Base-by-base conservation (phyloP, 208 protist species). In the Acanthamoeba lugdunensis region DNA sequence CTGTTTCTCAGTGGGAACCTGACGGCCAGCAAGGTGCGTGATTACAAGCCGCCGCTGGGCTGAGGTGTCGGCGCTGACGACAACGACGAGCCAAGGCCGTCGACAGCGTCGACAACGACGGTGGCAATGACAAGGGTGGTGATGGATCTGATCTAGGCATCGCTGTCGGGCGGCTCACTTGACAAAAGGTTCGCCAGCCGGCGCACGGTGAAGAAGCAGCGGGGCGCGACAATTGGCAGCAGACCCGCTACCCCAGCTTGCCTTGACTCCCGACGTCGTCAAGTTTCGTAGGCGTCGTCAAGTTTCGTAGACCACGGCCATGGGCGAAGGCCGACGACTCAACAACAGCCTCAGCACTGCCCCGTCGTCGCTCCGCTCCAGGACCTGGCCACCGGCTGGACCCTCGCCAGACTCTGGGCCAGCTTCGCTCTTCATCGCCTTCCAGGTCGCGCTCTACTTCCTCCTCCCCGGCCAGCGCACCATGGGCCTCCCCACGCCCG, bases 401-500 rank as follows among this genome's bases (percentile, higher is more conserved):
- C 82, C 33, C 41, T 33, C 16, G 50, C 8, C 1, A 52, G 58
- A 21, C 82, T 89, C 33, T 89, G 82, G 82, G 6, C 50, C 21
- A 52, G 56, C 58, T 33, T 67, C 82, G 14, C 50, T 89, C 50
- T 89, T 71, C 58, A 41, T 89, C n/a, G 50, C 54, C 61, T 92
- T 95, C 61, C 88, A 95, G 52, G 73, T 67, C 8, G 2, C 91
- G 14, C 77, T 93, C 41, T 92, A 69, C 37, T 63, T 63, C 23
- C 28, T 93, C 45, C 56, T 95, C 8, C 90, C 94, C 18, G 94
- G 88, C 25, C 16, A 73, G 61, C 28, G 33, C 7, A 77, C 84
- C 75, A 87, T 77, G 50, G 94, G 94, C 33, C 90, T 82, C 23
- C 75, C 91, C 13, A 95, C 94, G 6, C 94, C 94, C 14, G 79